Conservation (phyloP, 78 protist genomes). For the Dictyostelium capitatum region DNA sequence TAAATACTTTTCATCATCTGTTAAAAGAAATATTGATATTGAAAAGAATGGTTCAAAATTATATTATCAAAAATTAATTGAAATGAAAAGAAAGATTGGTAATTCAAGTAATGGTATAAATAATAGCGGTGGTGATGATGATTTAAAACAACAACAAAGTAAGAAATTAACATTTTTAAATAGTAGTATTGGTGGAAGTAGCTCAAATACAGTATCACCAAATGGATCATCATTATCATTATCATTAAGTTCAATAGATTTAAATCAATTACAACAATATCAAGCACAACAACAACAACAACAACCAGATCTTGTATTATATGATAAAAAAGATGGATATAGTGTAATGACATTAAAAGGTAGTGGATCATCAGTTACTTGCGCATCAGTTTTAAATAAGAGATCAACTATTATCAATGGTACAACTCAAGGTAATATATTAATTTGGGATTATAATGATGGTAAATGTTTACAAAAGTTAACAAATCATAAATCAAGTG, state of each 20-base stretch:
- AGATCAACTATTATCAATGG: constrained; percentile 22
- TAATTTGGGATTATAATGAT: constrained; percentile 62
- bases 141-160: neutral
- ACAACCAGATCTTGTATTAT: neutral
- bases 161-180: neutral
- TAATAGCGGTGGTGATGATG: neutral
- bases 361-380: constrained; percentile 27
- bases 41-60: constrained; percentile 64
- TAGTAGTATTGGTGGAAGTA: neutral
- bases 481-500: constrained; percentile 45
- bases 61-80: constrained; percentile 58
- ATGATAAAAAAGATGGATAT: constrained; percentile 68
- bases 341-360: constrained; percentile 61
- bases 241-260: neutral
- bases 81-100: constrained; percentile 39
- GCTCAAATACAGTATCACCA: no score
- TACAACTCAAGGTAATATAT: neutral
- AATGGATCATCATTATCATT: neutral
- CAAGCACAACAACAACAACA: neutral
- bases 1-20: constrained; percentile 66
- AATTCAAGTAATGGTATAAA: neutral
- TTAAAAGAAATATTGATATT: constrained; percentile 66
- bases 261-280: neutral
- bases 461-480: constrained; percentile 43
- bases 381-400: constrained; percentile 22